phyloP scores from a whole-genome alignment of 2,329 filamentous ascomycete species.

The Aspergillus sp. region DNA sequence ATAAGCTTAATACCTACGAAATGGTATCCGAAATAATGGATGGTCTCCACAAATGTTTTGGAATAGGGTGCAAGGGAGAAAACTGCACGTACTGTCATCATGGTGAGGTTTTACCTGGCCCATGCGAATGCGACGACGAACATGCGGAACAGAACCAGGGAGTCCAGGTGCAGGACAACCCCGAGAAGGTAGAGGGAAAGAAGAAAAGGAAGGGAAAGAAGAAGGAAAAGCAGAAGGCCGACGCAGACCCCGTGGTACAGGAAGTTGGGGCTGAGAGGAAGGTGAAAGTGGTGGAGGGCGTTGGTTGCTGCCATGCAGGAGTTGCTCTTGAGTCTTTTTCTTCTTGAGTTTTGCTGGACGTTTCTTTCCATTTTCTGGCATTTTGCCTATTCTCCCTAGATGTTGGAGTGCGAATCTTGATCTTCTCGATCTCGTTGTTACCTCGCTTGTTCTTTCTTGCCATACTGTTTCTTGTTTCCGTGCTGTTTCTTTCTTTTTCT shows the following conservation, averaged over 20 bases:
- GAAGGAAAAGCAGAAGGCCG: not conserved
- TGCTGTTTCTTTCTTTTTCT: not conserved
- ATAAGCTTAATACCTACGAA: too few relatives aligned
- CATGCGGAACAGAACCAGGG: not conserved
- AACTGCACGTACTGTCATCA: too few relatives aligned
- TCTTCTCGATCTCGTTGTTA: not conserved
- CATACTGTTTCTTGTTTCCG: not conserved
- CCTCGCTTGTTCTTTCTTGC: not conserved
- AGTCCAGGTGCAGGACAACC: not conserved
- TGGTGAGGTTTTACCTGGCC: too few relatives aligned
- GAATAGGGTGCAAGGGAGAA: not conserved
- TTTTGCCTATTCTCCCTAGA: not conserved
- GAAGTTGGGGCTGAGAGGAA: conserved; percentile 8
- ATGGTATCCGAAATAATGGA: too few relatives aligned
- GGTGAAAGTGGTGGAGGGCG: not conserved
- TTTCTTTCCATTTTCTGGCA: not conserved
- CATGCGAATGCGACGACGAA: conserved; percentile 58
- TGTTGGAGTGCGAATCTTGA: not conserved
- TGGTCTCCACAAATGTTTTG: too few relatives aligned
- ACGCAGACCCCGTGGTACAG: not conserved
- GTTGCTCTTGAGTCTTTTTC: not conserved
- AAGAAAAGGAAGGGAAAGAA: not conserved
- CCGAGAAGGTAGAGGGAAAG: not conserved
- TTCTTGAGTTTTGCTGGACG: not conserved
- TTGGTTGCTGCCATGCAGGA: not conserved